Conservation (phyloP, 306 rosid genomes). For the Corylus americana region DNA sequence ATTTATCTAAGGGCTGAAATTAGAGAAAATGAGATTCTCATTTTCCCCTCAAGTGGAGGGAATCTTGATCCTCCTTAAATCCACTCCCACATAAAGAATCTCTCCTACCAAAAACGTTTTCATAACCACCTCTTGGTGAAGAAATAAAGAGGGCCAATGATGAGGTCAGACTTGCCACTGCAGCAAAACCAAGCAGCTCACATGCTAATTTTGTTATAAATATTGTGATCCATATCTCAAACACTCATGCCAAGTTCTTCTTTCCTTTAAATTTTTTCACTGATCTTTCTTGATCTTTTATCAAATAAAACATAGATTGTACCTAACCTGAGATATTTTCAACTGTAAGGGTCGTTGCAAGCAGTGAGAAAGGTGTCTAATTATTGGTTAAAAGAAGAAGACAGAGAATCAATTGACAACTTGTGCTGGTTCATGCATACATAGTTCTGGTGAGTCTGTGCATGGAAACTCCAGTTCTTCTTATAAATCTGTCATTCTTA, state of each 20-base stretch:
- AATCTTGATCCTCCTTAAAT: neutral
- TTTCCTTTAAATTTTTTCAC: neutral
- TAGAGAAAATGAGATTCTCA: no score
- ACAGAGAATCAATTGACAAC: neutral
- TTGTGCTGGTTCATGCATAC: neutral
- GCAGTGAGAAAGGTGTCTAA: neutral
- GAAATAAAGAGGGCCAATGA: conserved; percentile 14
- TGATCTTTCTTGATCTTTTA: neutral
- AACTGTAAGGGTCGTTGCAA: neutral
- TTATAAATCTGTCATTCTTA: neutral
- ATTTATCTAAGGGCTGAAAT: no score
- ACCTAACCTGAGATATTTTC: neutral
- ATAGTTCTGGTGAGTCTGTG: neutral
- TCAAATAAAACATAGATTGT: neutral
- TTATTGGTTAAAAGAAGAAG: neutral
- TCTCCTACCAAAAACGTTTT: neutral
- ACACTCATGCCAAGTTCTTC: conserved; percentile 1
- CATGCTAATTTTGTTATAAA: neutral
- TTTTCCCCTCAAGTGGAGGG: no score
- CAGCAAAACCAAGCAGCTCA: neutral
- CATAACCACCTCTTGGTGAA: conserved; percentile 4
- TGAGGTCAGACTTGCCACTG: conserved; percentile 1
- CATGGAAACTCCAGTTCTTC: neutral
- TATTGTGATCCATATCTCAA: neutral
- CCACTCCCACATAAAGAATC: conserved; percentile 11